Conservation (phyloP, 1,284 basidiomycete genomes). For the Bjerkandera adusta region DNA sequence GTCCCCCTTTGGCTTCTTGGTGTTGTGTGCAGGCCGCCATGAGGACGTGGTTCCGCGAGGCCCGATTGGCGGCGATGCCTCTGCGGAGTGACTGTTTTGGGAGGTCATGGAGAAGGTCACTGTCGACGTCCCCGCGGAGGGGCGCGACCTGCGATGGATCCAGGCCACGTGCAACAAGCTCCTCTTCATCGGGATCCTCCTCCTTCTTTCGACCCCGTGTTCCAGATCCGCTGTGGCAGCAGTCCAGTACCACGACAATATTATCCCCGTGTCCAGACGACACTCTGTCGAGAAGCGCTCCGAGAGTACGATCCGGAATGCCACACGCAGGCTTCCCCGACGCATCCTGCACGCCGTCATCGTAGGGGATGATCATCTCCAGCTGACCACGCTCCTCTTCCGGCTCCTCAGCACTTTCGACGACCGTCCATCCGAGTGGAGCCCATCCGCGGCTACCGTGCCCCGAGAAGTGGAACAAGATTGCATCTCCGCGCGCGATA, state of each 20-base stretch:
- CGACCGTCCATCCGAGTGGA: conserved; percentile 6
- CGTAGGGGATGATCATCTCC: conserved; percentile 15
- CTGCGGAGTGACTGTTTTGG: no score
- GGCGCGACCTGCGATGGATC: conserved; percentile 5
- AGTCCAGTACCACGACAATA: conserved; percentile 15
- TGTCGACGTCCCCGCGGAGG: conserved; percentile 8
- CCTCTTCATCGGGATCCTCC: conserved; percentile 16
- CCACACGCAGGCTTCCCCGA: conserved; percentile 3
- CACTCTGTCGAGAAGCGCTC: conserved; percentile 7
- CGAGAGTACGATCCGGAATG: conserved; percentile 16
- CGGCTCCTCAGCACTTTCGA: conserved; percentile 1
- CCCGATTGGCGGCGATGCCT: not conserved
- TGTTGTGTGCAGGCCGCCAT: conserved; percentile 14
- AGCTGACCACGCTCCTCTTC: not conserved
- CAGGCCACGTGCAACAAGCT: conserved; percentile 6
- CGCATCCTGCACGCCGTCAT: conserved; percentile 9
- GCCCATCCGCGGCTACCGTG: conserved; percentile 14
- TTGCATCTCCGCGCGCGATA: conserved; percentile 13
- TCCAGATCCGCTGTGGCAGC: conserved; percentile 15
- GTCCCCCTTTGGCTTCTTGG: conserved; percentile 9
- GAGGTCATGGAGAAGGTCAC: not conserved
- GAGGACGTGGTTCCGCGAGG: conserved; percentile 11
- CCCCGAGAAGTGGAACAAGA: conserved; percentile 19
- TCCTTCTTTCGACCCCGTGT: conserved; percentile 1
- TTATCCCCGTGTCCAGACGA: conserved; percentile 12